Evolutionary conservation across 2,329 filamentous ascomycete species (phyloP), one percentile per base, ranked within the genome.

Genomic region (Aspergillus piperis): DNA sequence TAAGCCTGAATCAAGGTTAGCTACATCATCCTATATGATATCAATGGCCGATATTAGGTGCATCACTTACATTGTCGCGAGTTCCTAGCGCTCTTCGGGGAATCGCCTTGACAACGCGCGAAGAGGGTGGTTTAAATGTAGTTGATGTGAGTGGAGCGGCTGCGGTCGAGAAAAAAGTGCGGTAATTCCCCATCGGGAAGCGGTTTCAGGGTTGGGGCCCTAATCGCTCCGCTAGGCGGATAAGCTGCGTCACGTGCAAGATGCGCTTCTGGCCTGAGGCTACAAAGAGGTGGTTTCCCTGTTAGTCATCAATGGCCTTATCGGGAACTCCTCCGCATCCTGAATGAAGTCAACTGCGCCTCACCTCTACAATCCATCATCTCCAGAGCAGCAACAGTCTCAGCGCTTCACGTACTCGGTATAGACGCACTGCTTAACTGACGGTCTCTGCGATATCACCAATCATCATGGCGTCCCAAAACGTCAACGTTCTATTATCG

Each of bases 401-500:
- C 17, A 21, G 39, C 19, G 27, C 13, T 13, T 21, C 36, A 10
- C 44, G 10, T 36, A 30, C 3, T 5, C 15, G 15, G 1, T 30
- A 21, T 39, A 23, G 25, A 49, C 15, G 19, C 10, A 36, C 27
- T 50, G 25, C 19, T 17, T 25, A n/a, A 32, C 15, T 23, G 5
- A 17, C 6, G 15, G 25, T 2, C 21, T 19, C 42, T 25, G 21
- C 15, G 19, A n/a, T 19, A 19, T 23, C 25, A 52, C 38, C 38
- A n/a, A 48, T 38, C 62, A 75, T 68, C 13, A 90, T 90, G 87
- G 78, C 81, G 41, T 70, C 82, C 1, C 76, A 75, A 64, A 85
- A 80, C 41, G 80, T 96, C 73, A 96, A 96, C 77, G 83, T 98
- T 64, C 86, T 98, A 61, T 82, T 99, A 62, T 89, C 91, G 68